Evolutionary conservation across 805 yeast species (phyloP).

Genomic region (Candida ipomoeae): DNA sequence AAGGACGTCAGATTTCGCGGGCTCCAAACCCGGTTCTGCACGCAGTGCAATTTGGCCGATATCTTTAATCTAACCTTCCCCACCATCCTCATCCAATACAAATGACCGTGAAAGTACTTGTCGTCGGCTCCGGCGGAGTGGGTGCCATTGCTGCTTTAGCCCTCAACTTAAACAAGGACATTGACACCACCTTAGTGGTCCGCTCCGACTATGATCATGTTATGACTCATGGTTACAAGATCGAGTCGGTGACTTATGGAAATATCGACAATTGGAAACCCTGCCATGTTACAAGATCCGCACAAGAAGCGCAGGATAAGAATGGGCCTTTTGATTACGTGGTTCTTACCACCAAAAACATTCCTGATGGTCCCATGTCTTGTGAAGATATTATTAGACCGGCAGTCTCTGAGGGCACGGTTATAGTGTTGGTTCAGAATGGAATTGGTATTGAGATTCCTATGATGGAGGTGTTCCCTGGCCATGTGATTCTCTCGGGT

Average conservation of each 20-base stretch:
- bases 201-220: conserved; percentile 17
- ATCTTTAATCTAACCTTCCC: too few relatives aligned
- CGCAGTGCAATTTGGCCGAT: neutral
- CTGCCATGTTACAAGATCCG: conserved; percentile 9
- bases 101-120: conserved; percentile 14
- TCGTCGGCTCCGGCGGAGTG: conserved; percentile 20
- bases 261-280: conserved; percentile 16
- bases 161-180: conserved; percentile 8
- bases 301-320: conserved; percentile 11
- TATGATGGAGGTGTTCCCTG: conserved; percentile 48
- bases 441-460: conserved; percentile 63
- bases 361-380: conserved; percentile 30
- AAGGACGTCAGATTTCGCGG: too few relatives aligned
- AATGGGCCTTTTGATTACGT: conserved; percentile 27
- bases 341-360: conserved; percentile 31
- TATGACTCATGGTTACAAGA: conserved; percentile 11
- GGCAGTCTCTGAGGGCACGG: conserved; percentile 28
- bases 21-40: neutral
- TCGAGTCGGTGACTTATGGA: conserved; percentile 16
- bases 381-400: conserved; percentile 41
- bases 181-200: conserved; percentile 17
- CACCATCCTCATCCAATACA: neutral
- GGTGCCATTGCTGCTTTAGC: conserved; percentile 18
- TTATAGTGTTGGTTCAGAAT: conserved; percentile 59
- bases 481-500: conserved; percentile 53